phyloP scores from a whole-genome alignment of 768 basidiomycete species.

The Lactifluus piperatus region DNA sequence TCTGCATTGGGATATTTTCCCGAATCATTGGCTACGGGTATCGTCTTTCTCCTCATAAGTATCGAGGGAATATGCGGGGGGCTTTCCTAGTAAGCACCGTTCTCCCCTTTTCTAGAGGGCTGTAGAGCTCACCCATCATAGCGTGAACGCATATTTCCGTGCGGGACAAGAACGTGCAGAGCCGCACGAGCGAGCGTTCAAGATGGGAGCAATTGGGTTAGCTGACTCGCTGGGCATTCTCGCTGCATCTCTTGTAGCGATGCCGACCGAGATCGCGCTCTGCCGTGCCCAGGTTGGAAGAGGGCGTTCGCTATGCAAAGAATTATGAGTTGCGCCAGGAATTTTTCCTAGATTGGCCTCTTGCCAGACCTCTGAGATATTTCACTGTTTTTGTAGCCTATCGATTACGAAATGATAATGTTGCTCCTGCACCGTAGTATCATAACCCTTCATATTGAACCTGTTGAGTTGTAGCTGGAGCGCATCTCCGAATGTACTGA shows the following conservation, averaged over 20 bases:
- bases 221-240: slow-evolving; percentile 71
- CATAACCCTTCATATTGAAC: background rate
- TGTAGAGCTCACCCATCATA: slow-evolving; percentile 23
- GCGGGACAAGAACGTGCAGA: slow-evolving; percentile 62
- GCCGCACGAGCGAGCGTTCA: slow-evolving; percentile 76
- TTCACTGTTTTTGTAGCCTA: background rate
- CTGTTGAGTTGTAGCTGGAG: no score
- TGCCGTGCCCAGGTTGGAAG: slow-evolving; percentile 63
- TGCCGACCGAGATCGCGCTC: slow-evolving; percentile 69
- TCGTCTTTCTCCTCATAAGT: slow-evolving; percentile 72
- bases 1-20: slow-evolving; percentile 61
- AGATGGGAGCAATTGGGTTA: slow-evolving; percentile 85
- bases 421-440: background rate
- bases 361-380: background rate
- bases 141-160: slow-evolving; percentile 81
- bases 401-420: background rate
- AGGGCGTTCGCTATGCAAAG: slow-evolving; percentile 63
- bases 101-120: background rate
- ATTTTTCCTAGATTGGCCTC: no score
- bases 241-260: slow-evolving; percentile 51
- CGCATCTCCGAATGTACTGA: no score
- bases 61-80: slow-evolving; percentile 92
- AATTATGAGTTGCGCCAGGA: slow-evolving; percentile 39
- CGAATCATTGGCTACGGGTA: slow-evolving; percentile 36
- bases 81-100: slow-evolving; percentile 68